Evolutionary conservation across 2,329 filamentous ascomycete genomes (phyloP).

Genomic region (Talaromyces sp.): DNA sequence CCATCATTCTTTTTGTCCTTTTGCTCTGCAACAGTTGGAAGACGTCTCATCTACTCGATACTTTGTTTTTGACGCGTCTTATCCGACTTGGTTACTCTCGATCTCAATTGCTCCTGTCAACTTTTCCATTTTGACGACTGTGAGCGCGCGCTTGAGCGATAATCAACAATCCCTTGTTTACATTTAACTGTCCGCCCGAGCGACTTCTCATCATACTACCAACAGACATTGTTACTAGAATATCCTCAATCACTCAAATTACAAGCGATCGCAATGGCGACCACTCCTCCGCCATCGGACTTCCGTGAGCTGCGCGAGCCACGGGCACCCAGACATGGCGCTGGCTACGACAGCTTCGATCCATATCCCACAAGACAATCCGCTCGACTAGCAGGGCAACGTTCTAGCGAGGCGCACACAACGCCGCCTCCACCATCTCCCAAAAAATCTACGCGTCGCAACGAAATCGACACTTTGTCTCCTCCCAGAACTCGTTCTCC

Average conservation of each 20-base stretch:
- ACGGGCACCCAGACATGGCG: slow-evolving; percentile 47
- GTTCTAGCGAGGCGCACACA: slow-evolving; percentile 28
- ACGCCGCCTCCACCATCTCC: slow-evolving; percentile 34
- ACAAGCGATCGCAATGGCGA: slow-evolving; percentile 38
- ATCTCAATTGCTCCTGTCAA: neutral
- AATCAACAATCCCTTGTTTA: slow-evolving; percentile 18
- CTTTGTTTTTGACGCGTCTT: neutral
- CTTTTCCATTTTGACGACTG: neutral
- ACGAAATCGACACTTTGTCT: slow-evolving; percentile 29
- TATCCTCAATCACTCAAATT: neutral
- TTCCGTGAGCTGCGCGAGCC: slow-evolving; percentile 44
- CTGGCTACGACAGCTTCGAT: slow-evolving; percentile 44
- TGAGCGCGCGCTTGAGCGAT: neutral
- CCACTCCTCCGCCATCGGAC: slow-evolving; percentile 49
- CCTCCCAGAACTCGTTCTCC: slow-evolving; percentile 33
- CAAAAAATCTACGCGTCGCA: slow-evolving; percentile 23
- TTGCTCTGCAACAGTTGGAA: neutral
- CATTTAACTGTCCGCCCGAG: neutral
- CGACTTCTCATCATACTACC: neutral
- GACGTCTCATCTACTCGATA: neutral
- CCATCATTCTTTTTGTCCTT: slow-evolving; percentile 4
- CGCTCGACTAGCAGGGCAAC: slow-evolving; percentile 40
- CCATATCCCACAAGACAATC: slow-evolving; percentile 44
- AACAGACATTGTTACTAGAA: neutral
- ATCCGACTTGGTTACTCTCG: neutral